Conservation (phyloP, 2,329 filamentous ascomycete genomes). For the Chrysoporthe cubensis region DNA sequence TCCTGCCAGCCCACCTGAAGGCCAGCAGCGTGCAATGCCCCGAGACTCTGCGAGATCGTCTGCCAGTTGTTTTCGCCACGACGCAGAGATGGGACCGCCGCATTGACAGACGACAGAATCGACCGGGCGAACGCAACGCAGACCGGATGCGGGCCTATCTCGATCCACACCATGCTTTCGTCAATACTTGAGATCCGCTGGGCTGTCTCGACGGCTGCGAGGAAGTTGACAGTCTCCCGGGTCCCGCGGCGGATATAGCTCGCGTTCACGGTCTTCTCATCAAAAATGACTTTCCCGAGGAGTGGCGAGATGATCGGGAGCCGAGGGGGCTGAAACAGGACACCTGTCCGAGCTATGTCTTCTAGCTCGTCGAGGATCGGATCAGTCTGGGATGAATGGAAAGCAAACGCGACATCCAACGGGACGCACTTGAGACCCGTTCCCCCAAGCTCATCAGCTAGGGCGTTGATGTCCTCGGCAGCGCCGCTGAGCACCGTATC, state of each 20-base stretch:
- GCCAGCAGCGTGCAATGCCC: conserved; percentile 56
- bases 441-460: conserved; percentile 13
- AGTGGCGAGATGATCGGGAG: conserved; percentile 15
- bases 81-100: conserved; percentile 56
- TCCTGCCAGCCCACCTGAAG: conserved; percentile 64
- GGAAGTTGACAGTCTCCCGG: conserved; percentile 69
- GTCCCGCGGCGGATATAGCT: conserved; percentile 2
- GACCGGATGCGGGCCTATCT: conserved; percentile 71
- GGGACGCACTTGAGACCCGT: conserved; percentile 37
- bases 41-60: conserved; percentile 55
- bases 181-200: conserved; percentile 10
- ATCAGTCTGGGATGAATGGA: conserved; percentile 44
- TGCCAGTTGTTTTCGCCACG: conserved; percentile 61
- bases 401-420: conserved; percentile 43
- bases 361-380: conserved; percentile 54
- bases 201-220: conserved; percentile 43
- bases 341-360: conserved; percentile 35
- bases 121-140: conserved; percentile 64
- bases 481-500: conserved; percentile 65
- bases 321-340: neutral
- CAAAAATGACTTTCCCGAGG: conserved; percentile 17
- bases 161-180: conserved; percentile 55
- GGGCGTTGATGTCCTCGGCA: conserved; percentile 46
- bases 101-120: conserved; percentile 47
- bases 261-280: conserved; percentile 12